Percentiles rank a stretch among this genome's conserved stretches.
Conservation (phyloP, 768 basidiomycete genomes). For the Calocera viscosa region DNA sequence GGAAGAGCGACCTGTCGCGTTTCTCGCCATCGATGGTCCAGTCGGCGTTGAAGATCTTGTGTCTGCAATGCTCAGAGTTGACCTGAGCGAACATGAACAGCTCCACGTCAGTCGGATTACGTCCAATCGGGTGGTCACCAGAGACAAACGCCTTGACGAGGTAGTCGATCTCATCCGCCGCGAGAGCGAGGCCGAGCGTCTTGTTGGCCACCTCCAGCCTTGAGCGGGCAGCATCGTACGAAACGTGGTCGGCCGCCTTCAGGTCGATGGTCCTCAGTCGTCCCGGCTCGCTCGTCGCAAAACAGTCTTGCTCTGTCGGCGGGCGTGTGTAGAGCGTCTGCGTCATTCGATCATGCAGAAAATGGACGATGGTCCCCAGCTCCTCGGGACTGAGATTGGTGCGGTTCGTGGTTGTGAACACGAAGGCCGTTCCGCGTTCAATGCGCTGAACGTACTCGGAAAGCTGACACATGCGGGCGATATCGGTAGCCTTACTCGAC, state of each 20-base stretch:
- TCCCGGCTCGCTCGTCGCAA: conserved; percentile 45
- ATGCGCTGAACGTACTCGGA: conserved; percentile 58
- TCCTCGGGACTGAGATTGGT: conserved; percentile 35
- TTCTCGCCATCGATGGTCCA: conserved; percentile 75
- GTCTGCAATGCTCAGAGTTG: conserved; percentile 98
- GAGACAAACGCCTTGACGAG: conserved; percentile 77
- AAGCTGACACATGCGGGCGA: conserved; percentile 76
- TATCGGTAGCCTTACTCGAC: conserved; percentile 99
- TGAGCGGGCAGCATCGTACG: conserved; percentile 37
- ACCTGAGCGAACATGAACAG: conserved; percentile 99
- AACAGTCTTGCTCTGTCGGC: conserved; percentile 43
- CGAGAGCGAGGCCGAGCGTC: conserved; percentile 79
- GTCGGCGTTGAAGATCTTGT: conserved; percentile 97
- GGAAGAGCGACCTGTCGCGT: conserved; percentile 67
- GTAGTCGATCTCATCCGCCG: conserved; percentile 81
- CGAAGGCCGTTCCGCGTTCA: conserved; percentile 70
- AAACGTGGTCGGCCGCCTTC: conserved; percentile 20
- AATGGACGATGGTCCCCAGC: conserved; percentile 45
- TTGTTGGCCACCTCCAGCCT: conserved; percentile 67
- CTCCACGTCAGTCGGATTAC: conserved; percentile 93
- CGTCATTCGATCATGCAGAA: conserved; percentile 95
- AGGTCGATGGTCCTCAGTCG: conserved; percentile 65
- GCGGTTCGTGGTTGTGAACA: conserved; percentile 39
- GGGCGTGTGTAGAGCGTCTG: conserved; percentile 51
- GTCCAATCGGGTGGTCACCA: conserved; percentile 49